Evolutionary conservation across 768 basidiomycete species (phyloP), one percentile per base, ranked within the genome.

Genomic region (Lactarius hatsudake): DNA sequence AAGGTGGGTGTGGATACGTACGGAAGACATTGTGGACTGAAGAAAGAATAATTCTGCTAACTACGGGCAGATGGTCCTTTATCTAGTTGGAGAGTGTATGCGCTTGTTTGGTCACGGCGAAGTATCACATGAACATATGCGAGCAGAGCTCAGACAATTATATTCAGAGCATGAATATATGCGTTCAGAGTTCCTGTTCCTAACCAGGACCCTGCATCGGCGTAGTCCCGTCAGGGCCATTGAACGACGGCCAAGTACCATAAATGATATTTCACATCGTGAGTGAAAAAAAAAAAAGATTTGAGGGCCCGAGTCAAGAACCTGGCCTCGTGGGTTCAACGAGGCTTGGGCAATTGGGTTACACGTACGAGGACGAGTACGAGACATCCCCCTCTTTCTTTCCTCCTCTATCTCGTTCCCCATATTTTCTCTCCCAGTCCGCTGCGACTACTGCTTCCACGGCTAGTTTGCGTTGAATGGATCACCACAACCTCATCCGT

Each of bases 291-390:
- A 23, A 51, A 53, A 62, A 62, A 51, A 62, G 70, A 68, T 69
- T 77, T 76, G 70, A 73, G 75, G 70, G 69, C 76, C 79, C 80
- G 66, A 65, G 68, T 62, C 68, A 66, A 51, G 53, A n/a, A 53
- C 32, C 30, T 34, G 51, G 57, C 70, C 70, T 71, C 70, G 70
- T 71, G 70, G 69, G 18, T 66, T 58, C 68, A 69, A 66, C 62
- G 70, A 71, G 70, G 70, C 53, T 20, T 45, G n/a, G 43, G 53
- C 23, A 48, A 32, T 8, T 61, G 38, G 40, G 23, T 45, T 53
- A 40, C 42, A 17, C 48, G 58, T 20, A 42, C 64, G 57, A 40
- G 55, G 53, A 64, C 57, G 57, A 59, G 40, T 34, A 7, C 28
- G n/a, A 55, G 34, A 17, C 13, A 8, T n/a, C 9, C 55, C 17